Evolutionary conservation across 257 asterid species (phyloP).

Genomic region (Rehmannia glutinosa): DNA sequence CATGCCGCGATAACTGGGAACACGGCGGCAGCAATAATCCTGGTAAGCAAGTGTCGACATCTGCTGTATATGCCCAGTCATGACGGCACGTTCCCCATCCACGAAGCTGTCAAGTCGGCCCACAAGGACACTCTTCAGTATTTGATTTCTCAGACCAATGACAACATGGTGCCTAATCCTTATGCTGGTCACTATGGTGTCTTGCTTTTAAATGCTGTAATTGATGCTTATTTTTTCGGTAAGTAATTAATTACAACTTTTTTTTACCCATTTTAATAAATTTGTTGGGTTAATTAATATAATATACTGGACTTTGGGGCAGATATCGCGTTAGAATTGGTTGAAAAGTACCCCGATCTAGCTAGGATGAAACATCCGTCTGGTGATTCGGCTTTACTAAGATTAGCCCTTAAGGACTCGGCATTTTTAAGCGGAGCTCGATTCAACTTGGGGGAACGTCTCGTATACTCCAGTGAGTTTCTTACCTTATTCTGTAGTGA

Average conservation of each 20-base stretch:
- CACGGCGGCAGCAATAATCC: neutral
- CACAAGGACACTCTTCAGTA: neutral
- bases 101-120: neutral
- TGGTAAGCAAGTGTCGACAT: neutral
- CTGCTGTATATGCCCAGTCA: neutral
- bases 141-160: constrained; percentile 3
- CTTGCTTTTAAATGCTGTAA: neutral
- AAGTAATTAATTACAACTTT: neutral
- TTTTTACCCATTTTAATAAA: too few relatives aligned
- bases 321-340: constrained; percentile 19
- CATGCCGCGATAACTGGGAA: constrained; percentile 15
- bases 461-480: constrained; percentile 3
- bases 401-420: neutral
- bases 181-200: neutral
- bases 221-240: constrained; percentile 12
- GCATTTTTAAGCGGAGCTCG: neutral
- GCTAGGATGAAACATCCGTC: neutral
- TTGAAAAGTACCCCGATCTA: constrained; percentile 8
- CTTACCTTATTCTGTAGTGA: neutral
- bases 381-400: neutral
- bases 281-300: too few relatives aligned
- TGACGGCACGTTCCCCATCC: neutral
- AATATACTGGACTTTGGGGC: neutral
- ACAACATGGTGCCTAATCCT: neutral
- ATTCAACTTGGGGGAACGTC: constrained; percentile 1